Evolutionary conservation across 208 protist genomes (phyloP).

Genomic region (Trypanosomatidae sp.): DNA sequence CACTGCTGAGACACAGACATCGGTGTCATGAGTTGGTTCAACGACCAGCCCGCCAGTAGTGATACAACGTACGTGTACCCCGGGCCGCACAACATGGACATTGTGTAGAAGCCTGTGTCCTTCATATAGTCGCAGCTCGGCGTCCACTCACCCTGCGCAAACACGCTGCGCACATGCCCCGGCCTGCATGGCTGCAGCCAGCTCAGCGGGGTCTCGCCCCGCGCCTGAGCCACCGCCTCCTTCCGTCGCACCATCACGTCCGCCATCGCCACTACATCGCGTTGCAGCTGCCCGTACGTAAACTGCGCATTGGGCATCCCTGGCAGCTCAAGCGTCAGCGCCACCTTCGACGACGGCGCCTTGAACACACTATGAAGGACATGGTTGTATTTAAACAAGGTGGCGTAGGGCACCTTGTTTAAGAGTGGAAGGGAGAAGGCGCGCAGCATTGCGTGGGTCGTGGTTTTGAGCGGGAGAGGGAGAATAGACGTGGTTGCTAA

Average conservation of each 20-base stretch:
- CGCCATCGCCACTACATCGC: conserved; percentile 71
- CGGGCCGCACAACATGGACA: conserved; percentile 53
- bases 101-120: conserved; percentile 71
- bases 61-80: conserved; percentile 80
- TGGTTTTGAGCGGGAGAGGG: not conserved
- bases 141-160: conserved; percentile 49
- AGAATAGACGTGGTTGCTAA: not conserved
- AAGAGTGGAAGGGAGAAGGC: conserved; percentile 13
- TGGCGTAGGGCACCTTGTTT: conserved; percentile 66
- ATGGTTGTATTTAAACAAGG: conserved; percentile 72
- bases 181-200: conserved; percentile 69
- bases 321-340: conserved; percentile 71
- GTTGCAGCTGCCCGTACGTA: conserved; percentile 82
- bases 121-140: conserved; percentile 68
- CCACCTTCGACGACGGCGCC: conserved; percentile 51
- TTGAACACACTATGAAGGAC: conserved; percentile 73
- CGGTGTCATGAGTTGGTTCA: conserved; percentile 77
- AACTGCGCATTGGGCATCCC: conserved; percentile 36
- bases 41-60: conserved; percentile 69
- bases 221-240: conserved; percentile 43
- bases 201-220: conserved; percentile 38
- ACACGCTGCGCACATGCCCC: conserved; percentile 60
- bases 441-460: conserved; percentile 39
- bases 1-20: conserved; percentile 74
- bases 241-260: conserved; percentile 51